Evolutionary conservation across 2,329 filamentous ascomycete genomes (phyloP), one percentile per base, ranked within the genome.

Genomic region (Aspergillus persii): DNA sequence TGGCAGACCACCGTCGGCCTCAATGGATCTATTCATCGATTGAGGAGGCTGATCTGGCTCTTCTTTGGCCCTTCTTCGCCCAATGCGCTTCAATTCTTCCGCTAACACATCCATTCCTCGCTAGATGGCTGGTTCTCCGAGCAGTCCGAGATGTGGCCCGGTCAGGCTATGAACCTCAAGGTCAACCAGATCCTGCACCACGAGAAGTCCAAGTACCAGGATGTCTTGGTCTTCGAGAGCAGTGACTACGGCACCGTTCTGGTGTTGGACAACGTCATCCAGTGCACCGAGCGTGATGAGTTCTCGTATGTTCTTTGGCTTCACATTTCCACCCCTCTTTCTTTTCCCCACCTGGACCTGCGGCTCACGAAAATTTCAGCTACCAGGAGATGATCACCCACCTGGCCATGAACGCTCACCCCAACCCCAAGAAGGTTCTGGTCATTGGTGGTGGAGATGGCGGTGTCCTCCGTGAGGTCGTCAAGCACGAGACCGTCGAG

Each of bases 371-470:
- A 29, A 26, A 23, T 54, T 18, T 15, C n/a, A 84, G 82, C 71
- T 96, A 96, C 87, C 95, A 99, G 85, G 95, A 99, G 86, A 99
- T 99, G 95, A 99, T 99, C 80, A 93, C 94, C 70, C 92, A 99
- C 81, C 86, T 99, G 68, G 95, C 92, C 80, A 92, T 99, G 89
- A 95, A 96, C 86, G 92, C 94, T 56, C 95, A 99, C 86, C 95
- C 95, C 69, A 88, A 96, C 84, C 95, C 95, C 75, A 95, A 98
- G 87, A 96, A 93, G 81, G 95, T 99, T 56, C 88, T 99, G 59
- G 95, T 99, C 77, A 98, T 99, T 73, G 95, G 95, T 66, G 95
- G 95, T 72, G 95, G 95, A 76, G 95, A 99, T 76, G 95, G 95
- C 61, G 95, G 95, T 80, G 95, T 99, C 64, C 88, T 99, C 71